A percentile compares a stretch with the other conserved stretches of the same genome.
Conservation (phyloP, 2,329 filamentous ascomycete genomes). For the Fusarium coffeatum region DNA sequence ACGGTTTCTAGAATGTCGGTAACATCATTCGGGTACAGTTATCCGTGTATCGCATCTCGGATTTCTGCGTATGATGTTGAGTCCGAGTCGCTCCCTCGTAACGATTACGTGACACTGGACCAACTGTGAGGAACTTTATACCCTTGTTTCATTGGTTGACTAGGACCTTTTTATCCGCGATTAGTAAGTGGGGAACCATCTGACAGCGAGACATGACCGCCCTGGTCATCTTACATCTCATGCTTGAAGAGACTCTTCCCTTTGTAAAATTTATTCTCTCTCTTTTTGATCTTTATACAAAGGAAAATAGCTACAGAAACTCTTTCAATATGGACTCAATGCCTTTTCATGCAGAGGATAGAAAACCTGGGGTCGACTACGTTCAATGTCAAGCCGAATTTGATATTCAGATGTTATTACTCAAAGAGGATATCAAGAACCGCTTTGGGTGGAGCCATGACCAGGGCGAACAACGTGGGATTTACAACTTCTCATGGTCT, state of each 20-base stretch:
- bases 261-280: neutral
- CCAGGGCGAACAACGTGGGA: neutral
- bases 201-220: neutral
- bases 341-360: neutral
- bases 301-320: neutral
- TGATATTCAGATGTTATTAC: neutral
- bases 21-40: neutral
- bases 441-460: slow-evolving; percentile 5
- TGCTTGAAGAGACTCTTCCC: neutral
- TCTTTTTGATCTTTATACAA: accelerated
- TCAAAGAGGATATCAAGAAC: slow-evolving; percentile 4
- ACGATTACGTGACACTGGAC: neutral
- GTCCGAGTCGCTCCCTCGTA: neutral
- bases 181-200: neutral
- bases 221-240: neutral
- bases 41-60: neutral
- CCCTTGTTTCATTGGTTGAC: neutral
- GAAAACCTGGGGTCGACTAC: slow-evolving; percentile 7
- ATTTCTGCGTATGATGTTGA: too few relatives aligned
- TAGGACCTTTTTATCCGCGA: neutral
- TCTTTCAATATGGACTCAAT: neutral
- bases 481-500: neutral
- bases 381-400: slow-evolving; percentile 2
- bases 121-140: slow-evolving; percentile 12
- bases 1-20: neutral